Evolutionary conservation across 306 rosid species (phyloP).

Genomic region (Cucumis cinereus): DNA sequence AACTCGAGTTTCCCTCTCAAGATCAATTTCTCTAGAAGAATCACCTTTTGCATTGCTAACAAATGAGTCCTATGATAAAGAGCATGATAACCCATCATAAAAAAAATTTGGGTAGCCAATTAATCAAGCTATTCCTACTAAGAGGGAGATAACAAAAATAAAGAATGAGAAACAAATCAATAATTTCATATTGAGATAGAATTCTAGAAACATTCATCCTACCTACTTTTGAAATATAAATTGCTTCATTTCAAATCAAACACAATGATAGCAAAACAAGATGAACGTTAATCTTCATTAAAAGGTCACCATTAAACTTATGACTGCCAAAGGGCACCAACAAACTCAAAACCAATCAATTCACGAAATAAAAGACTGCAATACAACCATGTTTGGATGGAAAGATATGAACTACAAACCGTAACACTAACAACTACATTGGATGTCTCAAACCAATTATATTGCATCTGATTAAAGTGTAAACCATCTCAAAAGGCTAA

Average conservation of each 20-base stretch:
- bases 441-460: not conserved
- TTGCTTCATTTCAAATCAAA: not conserved
- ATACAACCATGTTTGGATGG: not conserved
- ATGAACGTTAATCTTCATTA: not conserved
- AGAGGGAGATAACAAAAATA: not conserved
- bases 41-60: constrained; percentile 41
- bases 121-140: not conserved
- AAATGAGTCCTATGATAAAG: constrained; percentile 60
- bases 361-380: not conserved
- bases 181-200: not conserved
- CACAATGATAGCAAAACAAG: not conserved
- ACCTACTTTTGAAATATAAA: not conserved
- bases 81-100: not conserved
- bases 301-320: not conserved
- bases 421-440: not conserved
- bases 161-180: not conserved
- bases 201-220: not conserved
- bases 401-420: not conserved
- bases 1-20: constrained; percentile 70
- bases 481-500: not conserved
- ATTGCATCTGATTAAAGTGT: not conserved
- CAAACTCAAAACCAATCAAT: not conserved
- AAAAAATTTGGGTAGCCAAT: constrained; percentile 4
- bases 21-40: constrained; percentile 59
- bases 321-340: not conserved